Conservation (phyloP, 805 yeast species). For the Myxozyma neglecta region DNA sequence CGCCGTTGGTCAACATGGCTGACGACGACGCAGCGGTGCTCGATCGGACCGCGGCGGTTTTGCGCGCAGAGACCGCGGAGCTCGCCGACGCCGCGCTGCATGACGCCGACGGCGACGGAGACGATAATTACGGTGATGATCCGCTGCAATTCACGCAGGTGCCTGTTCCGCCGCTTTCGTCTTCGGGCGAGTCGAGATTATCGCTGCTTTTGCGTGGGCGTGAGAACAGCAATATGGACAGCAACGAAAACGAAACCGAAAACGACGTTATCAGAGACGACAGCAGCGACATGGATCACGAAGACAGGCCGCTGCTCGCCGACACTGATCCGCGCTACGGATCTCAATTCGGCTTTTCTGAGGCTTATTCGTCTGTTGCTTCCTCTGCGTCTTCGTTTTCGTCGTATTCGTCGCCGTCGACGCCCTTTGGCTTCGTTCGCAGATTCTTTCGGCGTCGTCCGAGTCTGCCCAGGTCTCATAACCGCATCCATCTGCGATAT, state of each 20-base stretch:
- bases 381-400: neutral
- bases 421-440: neutral
- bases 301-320: conserved; percentile 1
- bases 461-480: neutral
- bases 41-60: neutral
- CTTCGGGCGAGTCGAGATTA: conserved; percentile 13
- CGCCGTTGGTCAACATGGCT: no score
- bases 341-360: conserved; percentile 4
- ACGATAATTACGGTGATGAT: no score
- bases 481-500: neutral
- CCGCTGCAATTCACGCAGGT: neutral
- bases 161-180: conserved; percentile 18
- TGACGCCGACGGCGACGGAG: neutral
- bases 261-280: neutral
- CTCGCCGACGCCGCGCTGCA: conserved; percentile 27
- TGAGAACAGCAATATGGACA: neutral
- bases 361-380: neutral
- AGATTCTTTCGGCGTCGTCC: neutral
- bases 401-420: neutral
- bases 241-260: neutral
- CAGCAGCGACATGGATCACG: neutral
- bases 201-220: conserved; percentile 17
- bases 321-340: neutral
- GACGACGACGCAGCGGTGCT: neutral
- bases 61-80: conserved; percentile 32